phyloP scores from a whole-genome alignment of 176 grass and related monocot genomes.

The Oryza meyeriana region DNA sequence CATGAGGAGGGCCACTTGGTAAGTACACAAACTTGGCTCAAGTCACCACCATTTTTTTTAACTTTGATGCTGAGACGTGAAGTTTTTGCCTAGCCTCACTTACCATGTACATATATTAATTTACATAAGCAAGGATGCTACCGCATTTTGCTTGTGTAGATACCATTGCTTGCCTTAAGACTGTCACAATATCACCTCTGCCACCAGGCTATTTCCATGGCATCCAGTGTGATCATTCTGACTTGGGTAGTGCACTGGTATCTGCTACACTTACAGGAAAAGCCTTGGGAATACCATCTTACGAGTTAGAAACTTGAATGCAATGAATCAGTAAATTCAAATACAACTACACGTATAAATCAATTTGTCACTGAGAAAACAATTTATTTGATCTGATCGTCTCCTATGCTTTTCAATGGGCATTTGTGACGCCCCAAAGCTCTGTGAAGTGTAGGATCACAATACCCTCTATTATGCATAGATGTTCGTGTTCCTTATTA shows the following conservation, averaged over 20 bases:
- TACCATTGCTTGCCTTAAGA: neutral
- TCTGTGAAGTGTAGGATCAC: conserved; percentile 1
- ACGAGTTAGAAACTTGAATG: neutral
- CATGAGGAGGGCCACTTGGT: conserved; percentile 95
- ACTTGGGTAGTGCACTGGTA: neutral
- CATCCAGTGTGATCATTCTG: neutral
- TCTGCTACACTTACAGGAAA: neutral
- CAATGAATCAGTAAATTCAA: neutral
- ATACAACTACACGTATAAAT: neutral
- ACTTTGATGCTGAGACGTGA: neutral
- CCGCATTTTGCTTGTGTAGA: neutral
- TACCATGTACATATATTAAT: neutral
- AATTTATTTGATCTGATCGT: neutral
- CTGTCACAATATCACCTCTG: neutral
- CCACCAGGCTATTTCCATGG: neutral
- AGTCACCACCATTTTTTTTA: neutral
- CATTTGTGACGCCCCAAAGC: neutral
- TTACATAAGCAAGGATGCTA: neutral
- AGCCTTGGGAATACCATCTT: neutral
- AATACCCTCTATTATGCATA: neutral
- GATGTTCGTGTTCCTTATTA: neutral
- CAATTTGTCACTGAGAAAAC: neutral
- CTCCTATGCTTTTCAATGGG: neutral
- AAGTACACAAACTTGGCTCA: conserved; percentile 32
- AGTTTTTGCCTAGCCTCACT: neutral